Conservation (phyloP, 139 green algal genomes). For the Picochlorum sp. region DNA sequence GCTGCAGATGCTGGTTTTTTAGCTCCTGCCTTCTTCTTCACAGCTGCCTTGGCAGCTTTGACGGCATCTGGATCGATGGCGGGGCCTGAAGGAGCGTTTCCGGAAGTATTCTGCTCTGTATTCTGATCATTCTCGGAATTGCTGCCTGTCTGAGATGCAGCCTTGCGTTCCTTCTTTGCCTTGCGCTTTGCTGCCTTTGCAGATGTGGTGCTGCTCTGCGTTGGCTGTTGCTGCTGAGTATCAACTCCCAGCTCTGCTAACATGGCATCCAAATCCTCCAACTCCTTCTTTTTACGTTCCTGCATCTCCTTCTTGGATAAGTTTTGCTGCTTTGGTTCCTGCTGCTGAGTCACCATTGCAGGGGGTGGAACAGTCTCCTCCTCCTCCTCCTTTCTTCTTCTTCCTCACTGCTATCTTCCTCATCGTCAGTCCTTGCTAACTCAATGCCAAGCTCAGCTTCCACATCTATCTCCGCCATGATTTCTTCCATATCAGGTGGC, state of each 20-base stretch:
- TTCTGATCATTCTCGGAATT: not conserved
- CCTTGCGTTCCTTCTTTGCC: constrained; percentile 18
- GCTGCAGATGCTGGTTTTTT: constrained; percentile 10
- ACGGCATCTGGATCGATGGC: constrained; percentile 12
- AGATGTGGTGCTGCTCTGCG: not conserved
- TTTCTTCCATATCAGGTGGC: not conserved
- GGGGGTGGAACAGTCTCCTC: constrained; percentile 10
- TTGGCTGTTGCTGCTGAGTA: constrained; percentile 4
- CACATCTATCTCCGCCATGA: constrained; percentile 23
- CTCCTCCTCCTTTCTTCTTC: constrained; percentile 25
- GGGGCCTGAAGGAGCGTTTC: not conserved
- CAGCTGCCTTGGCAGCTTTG: constrained; percentile 25
- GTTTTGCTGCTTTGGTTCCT: constrained; percentile 3
- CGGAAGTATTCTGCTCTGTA: not conserved
- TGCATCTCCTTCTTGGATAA: constrained; percentile 47
- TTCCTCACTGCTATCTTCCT: constrained; percentile 31
- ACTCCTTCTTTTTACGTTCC: constrained; percentile 45
- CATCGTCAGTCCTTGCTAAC: constrained; percentile 35
- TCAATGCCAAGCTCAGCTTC: constrained; percentile 45
- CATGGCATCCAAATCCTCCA: constrained; percentile 40
- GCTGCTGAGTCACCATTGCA: not conserved
- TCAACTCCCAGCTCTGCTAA: constrained; percentile 48
- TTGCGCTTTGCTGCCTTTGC: constrained; percentile 29
- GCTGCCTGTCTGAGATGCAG: not conserved
- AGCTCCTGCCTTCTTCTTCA: constrained; percentile 24